phyloP scores from a whole-genome alignment of 2,329 filamentous ascomycete species.

The Botrytis porri region DNA sequence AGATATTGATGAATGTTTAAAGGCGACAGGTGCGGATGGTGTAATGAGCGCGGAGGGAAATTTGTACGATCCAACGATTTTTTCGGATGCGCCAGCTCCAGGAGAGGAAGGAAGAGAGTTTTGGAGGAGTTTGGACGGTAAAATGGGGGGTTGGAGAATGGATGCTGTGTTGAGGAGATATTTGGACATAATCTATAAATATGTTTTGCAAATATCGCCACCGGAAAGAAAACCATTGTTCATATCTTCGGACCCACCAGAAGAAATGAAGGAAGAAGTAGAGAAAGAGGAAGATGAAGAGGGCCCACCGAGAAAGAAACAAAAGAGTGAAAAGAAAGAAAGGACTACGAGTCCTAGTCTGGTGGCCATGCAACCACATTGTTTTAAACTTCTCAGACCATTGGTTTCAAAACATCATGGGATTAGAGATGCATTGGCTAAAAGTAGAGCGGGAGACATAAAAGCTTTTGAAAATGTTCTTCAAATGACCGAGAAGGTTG shows the following conservation, averaged over 20 bases:
- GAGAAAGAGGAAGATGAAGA: conserved; percentile 30
- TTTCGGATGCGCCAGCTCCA: conserved; percentile 62
- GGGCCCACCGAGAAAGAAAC: conserved; percentile 41
- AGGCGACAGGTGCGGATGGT: conserved; percentile 81
- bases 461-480: conserved; percentile 74
- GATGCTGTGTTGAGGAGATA: conserved; percentile 87
- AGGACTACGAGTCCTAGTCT: conserved; percentile 58
- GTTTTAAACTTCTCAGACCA: conserved; percentile 86
- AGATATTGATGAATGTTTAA: conserved; percentile 75
- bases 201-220: conserved; percentile 65
- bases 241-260: conserved; percentile 49
- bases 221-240: conserved; percentile 72
- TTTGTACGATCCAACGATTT: conserved; percentile 85
- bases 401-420: conserved; percentile 78
- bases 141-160: conserved; percentile 74
- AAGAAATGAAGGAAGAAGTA: conserved; percentile 46
- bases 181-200: conserved; percentile 80
- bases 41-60: conserved; percentile 98
- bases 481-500: conserved; percentile 68
- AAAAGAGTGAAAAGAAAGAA: conserved; percentile 42
- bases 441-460: conserved; percentile 66
- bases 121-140: conserved; percentile 76
- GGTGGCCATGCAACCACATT: conserved; percentile 79
- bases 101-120: conserved; percentile 74
- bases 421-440: conserved; percentile 80